Evolutionary conservation across 192 early-diverging fungal genomes (phyloP), one percentile per base, ranked within the genome.

Genomic region (Podila minutissima): DNA sequence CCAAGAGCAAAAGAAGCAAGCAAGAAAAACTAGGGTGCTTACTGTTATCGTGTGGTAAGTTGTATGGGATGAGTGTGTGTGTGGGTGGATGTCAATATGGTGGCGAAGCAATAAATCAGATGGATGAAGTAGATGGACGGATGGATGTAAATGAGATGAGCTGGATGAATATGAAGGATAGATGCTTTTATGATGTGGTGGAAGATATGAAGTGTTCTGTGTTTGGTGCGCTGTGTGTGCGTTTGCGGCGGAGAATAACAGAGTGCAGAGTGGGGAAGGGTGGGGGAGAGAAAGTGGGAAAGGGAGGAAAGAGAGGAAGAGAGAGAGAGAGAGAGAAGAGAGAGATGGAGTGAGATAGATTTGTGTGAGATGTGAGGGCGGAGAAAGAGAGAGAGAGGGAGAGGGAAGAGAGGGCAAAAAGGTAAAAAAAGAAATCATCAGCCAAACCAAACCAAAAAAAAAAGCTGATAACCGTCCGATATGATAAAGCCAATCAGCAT

Each of bases 401-500:
- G 38, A 15, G 19, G 28, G 59, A 38, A 46, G 12, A 20, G 59
- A 32, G 38, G 19, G 24, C 13, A 46, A 46, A 46, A 46, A 46
- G 15, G 41, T 46, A 46, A 46, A 46, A 46, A 46, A 46, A 46
- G 41, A 46, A 37, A 46, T 46, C 41, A 46, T 46, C 41, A 15
- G 13, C 15, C 1, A 65, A 55, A 22, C 6, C 7, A 19, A 26
- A 46, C 46, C 22, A 35, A 32, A 62, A 51, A n/a, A 51, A 31
- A 71, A n/a, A 24, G 26, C 26, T 11, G 28, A 28, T 48, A 19
- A 38, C 12, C 35, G 11, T 59, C 38, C 12, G 41, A 62, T 20
- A 64, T 31, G 61, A 58, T 9, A 63, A 28, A 17, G 58, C 35
- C 24, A 71, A 60, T 28, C 19, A 66, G 68, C 38, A 41, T 12